Conservation (phyloP, 306 rosid genomes). For the Vigna hirtella region DNA sequence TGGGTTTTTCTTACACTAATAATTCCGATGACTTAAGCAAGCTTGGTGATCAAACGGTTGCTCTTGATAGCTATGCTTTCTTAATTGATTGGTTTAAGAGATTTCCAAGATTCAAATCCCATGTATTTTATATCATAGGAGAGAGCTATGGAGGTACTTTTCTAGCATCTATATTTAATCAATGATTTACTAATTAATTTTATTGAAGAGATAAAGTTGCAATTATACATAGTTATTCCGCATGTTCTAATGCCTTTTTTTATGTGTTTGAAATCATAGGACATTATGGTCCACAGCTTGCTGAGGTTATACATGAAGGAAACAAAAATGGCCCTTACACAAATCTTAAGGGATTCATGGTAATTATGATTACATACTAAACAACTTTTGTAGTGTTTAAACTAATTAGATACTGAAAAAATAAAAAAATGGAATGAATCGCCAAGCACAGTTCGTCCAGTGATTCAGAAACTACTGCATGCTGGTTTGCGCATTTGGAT, state of each 20-base stretch:
- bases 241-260: no score
- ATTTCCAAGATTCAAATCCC: no score
- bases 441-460: slow-evolving; percentile 51
- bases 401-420: no score
- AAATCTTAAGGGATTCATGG: slow-evolving; percentile 74
- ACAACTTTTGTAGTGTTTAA: no score
- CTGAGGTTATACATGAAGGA: slow-evolving; percentile 61
- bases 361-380: background rate
- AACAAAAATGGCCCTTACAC: slow-evolving; percentile 51
- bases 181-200: no score
- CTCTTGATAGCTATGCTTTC: slow-evolving; percentile 65
- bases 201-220: no score
- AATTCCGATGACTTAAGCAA: slow-evolving; percentile 51
- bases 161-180: no score
- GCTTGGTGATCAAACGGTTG: slow-evolving; percentile 66
- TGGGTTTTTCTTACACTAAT: slow-evolving; percentile 77
- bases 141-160: no score
- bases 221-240: no score
- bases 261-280: slow-evolving; percentile 42
- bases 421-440: slow-evolving; percentile 55
- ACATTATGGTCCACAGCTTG: slow-evolving; percentile 76
- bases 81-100: slow-evolving; percentile 67
- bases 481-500: slow-evolving; percentile 74
- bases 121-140: no score
- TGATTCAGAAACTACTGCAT: slow-evolving; percentile 47